phyloP scores from a whole-genome alignment of 208 protist species.

The Trypanosoma platydactyli region DNA sequence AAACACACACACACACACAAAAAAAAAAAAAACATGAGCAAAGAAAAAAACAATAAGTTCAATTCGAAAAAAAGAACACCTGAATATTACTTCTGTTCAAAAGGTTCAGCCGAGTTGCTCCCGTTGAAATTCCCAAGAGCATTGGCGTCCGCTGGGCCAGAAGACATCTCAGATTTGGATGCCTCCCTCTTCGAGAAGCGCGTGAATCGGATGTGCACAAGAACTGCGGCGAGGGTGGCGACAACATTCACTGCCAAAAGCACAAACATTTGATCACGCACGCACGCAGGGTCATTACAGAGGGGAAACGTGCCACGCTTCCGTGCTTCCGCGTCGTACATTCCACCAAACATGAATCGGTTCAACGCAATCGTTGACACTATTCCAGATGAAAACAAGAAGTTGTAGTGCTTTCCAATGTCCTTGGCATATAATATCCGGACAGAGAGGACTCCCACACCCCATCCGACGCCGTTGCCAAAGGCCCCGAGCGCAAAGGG shows the following conservation, averaged over 20 bases:
- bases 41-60: too few species aligned
- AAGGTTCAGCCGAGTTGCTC: too few species aligned
- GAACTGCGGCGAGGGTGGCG: constrained; percentile 28
- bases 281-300: constrained; percentile 51
- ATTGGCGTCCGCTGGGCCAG: too few species aligned
- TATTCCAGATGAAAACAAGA: constrained; percentile 66
- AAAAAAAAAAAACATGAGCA: too few species aligned
- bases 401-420: constrained; percentile 86
- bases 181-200: constrained; percentile 30
- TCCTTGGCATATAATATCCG: constrained; percentile 72
- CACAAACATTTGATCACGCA: constrained; percentile 68
- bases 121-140: neutral
- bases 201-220: constrained; percentile 57
- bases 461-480: constrained; percentile 68
- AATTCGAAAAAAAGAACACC: too few species aligned
- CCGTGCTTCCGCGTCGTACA: constrained; percentile 61
- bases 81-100: too few species aligned
- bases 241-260: constrained; percentile 70
- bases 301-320: constrained; percentile 28
- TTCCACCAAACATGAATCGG: constrained; percentile 77
- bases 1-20: too few species aligned
- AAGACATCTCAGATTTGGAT: too few species aligned
- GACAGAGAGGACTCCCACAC: constrained; percentile 46
- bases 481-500: constrained; percentile 64
- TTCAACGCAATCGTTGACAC: constrained; percentile 72